Evolutionary conservation across 2,329 filamentous ascomycete species (phyloP), one percentile per base, ranked within the genome.

Genomic region (Hypoxylon sp.): DNA sequence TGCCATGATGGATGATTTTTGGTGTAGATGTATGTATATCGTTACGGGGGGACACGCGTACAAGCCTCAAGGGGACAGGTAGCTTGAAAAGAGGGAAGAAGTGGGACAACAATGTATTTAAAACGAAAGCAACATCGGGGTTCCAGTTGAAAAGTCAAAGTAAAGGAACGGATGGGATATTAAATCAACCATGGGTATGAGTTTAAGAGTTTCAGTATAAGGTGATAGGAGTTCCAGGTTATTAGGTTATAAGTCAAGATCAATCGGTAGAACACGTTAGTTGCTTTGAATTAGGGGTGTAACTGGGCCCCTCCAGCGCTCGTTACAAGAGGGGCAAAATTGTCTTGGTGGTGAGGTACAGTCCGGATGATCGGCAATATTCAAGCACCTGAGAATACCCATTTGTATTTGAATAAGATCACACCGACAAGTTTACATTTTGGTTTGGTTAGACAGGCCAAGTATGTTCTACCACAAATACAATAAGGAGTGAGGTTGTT

Each of bases 1-100:
- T 45, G 66, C 64, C 64, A 67, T 68, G 41, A 49, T 59, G 48
- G 48, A 21, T 50, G 21, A 12, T 26, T 27, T 29, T 25, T 51
- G 38, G 38, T 26, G 32, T 37, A 9, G 29, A 42, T 7, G 23
- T 43, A n/a, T n/a, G n/a, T 26, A 30, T 34, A 9, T 31, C 7
- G 29, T 21, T 34, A 43, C 17, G 29, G 30, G 41, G 27, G 25
- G 36, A 12, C 17, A 48, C 19, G 21, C 30, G 13, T 37, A 45
- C 13, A 35, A 15, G 36, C 15, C 31, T 30, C 34, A 8, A 21
- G 26, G 42, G 32, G 20, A 29, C 9, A 7, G 29, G 31, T 16
- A 19, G 11, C 9, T 34, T 30, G 27, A 19, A 41, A 25, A 26
- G 5, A 32, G 35, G 15, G 29, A 41, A 25, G 21, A 25, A 25